Evolutionary conservation across 225 moss, liverwort and hornwort species (phyloP).

Genomic region (Rhytidiadelphus loreus): DNA sequence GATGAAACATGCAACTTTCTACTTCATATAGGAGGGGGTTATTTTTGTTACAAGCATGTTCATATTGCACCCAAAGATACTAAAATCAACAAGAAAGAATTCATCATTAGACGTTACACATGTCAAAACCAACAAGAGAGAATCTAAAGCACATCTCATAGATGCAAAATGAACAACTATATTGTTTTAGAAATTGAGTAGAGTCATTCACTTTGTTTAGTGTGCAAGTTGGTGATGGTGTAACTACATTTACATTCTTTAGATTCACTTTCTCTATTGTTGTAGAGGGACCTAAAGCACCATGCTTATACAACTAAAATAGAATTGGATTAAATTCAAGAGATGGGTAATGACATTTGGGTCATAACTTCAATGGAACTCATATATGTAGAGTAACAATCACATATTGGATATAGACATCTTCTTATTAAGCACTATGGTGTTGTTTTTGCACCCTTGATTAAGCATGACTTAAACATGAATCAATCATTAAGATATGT

Average conservation of each 20-base stretch:
- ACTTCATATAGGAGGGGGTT: no score
- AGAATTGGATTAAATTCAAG: not conserved
- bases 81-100: not conserved
- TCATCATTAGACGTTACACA: not conserved
- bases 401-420: rapidly evolving
- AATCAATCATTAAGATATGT: not conserved
- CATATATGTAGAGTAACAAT: not conserved
- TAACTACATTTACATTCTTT: not conserved
- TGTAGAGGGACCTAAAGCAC: not conserved
- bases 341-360: not conserved
- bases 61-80: no score
- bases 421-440: not conserved
- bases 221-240: not conserved
- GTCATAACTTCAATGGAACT: not conserved
- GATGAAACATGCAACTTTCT: not conserved
- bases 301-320: not conserved
- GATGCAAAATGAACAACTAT: not conserved
- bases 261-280: not conserved
- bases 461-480: not conserved
- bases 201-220: not conserved
- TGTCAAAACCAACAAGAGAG: not conserved
- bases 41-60: not conserved
- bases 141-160: not conserved
- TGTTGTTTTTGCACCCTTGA: not conserved
- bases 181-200: not conserved